A percentile compares a stretch with the other conserved stretches of the same genome.
Evolutionary conservation across 2,329 filamentous ascomycete genomes (phyloP).

Genomic region (Alternaria sp.): DNA sequence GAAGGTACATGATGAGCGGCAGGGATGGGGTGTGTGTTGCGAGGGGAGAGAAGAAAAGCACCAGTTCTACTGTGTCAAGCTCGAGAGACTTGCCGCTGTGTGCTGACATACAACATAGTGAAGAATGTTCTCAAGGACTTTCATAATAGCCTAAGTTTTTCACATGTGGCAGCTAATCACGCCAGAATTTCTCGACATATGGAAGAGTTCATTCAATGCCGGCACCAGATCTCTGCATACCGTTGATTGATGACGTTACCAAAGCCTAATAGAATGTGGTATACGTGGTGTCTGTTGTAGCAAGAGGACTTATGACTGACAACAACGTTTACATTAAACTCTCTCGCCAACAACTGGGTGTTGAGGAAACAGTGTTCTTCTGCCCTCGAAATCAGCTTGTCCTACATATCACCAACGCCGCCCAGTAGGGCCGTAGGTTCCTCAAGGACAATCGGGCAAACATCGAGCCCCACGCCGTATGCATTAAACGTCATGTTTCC

Average conservation of each 20-base stretch:
- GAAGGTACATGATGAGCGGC: not conserved
- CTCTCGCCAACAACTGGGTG: not conserved
- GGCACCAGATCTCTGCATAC: not conserved
- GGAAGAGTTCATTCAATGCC: not conserved
- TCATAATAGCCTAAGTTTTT: not conserved
- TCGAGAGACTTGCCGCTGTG: not conserved
- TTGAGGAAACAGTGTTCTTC: not conserved
- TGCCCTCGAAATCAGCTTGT: not conserved
- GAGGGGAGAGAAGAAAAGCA: not conserved
- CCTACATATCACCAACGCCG: not conserved
- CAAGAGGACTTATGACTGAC: no score
- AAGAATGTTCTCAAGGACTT: not conserved
- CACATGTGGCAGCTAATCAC: no score
- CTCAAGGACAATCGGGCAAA: slow-evolving; percentile 11
- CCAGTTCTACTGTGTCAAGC: not conserved
- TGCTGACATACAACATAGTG: not conserved
- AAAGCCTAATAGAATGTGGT: no score
- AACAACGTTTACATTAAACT: no score
- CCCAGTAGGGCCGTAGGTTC: slow-evolving; percentile 17
- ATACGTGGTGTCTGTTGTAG: no score
- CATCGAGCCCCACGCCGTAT: slow-evolving; percentile 18
- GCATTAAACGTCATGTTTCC: slow-evolving; percentile 14
- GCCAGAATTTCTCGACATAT: not conserved
- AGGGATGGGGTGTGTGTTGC: not conserved
- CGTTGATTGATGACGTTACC: not conserved